Evolutionary conservation across 2,329 filamentous ascomycete species (phyloP).

Genomic region (Cadophora sp.): DNA sequence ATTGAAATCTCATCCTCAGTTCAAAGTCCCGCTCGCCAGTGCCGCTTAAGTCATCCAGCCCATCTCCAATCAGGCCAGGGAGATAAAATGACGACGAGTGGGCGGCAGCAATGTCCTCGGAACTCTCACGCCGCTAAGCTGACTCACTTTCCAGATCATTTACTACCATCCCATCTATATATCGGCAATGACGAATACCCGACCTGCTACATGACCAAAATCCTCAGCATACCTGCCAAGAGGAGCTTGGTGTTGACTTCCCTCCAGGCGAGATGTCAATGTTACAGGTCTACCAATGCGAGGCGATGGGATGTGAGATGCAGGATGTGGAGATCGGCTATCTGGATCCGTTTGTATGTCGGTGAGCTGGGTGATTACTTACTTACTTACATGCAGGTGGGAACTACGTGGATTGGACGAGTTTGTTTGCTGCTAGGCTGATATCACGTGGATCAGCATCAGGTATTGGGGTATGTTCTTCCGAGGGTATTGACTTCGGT

Average conservation of each 20-base stretch:
- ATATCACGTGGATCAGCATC: conserved; percentile 1
- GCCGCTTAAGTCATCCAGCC: too few relatives aligned
- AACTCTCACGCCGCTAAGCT: neutral
- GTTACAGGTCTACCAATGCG: neutral
- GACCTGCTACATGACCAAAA: neutral
- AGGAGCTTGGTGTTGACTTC: conserved; percentile 1
- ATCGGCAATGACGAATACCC: neutral
- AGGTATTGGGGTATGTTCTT: too few relatives aligned
- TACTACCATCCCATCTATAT: neutral
- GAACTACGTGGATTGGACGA: neutral
- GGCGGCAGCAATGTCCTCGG: neutral
- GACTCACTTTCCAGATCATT: neutral
- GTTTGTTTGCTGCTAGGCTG: neutral
- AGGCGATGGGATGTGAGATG: neutral
- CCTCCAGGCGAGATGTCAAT: too few relatives aligned
- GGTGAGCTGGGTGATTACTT: neutral
- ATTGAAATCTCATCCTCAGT: too few relatives aligned
- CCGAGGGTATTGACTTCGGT: too few relatives aligned
- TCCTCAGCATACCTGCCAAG: neutral
- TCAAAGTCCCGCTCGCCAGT: too few relatives aligned
- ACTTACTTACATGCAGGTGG: neutral
- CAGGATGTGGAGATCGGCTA: neutral
- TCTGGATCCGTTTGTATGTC: neutral
- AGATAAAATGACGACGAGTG: too few relatives aligned
- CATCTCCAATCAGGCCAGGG: too few relatives aligned